These are phyloP conservation scores for Naganishia albida DNA, from an alignment of 1,284 basidiomycete species.

Conservation along the genomic window DNA sequence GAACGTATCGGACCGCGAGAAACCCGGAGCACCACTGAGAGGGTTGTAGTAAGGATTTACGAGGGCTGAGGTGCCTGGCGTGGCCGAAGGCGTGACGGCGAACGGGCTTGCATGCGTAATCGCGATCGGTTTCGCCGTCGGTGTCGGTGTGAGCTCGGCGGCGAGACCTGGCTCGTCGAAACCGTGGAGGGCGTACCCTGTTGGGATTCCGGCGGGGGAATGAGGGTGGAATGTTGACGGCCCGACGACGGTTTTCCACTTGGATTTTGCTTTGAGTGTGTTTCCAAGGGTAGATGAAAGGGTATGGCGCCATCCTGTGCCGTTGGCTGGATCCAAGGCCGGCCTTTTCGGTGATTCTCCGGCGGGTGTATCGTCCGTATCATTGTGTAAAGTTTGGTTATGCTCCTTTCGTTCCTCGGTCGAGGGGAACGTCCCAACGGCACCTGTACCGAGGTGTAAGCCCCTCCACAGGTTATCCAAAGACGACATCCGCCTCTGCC, in stretches of 20 bases:
- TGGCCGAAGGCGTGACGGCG: constrained; percentile 37
- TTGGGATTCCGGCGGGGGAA: constrained; percentile 7
- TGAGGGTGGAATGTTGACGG: constrained; percentile 34
- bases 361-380: constrained; percentile 2
- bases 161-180: not conserved
- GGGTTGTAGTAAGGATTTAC: constrained; percentile 46
- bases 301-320: no score
- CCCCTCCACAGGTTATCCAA: constrained; percentile 28
- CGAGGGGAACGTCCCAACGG: constrained; percentile 19
- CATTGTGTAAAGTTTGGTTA: not conserved
- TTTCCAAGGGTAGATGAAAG: constrained; percentile 31
- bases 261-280: constrained; percentile 43
- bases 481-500: constrained; percentile 29
- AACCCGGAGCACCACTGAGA: constrained; percentile 76
- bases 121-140: constrained; percentile 44
- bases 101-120: constrained; percentile 51
- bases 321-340: no score
- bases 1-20: constrained; percentile 56
- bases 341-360: no score
- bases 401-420: not conserved
- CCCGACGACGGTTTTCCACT: constrained; percentile 44
- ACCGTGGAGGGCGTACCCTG: constrained; percentile 18
- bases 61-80: not conserved
- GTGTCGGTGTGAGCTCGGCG: constrained; percentile 11
- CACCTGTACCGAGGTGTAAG: not conserved